Evolutionary conservation across 805 yeast species (phyloP).

Genomic region (Suhomyces sp.): DNA sequence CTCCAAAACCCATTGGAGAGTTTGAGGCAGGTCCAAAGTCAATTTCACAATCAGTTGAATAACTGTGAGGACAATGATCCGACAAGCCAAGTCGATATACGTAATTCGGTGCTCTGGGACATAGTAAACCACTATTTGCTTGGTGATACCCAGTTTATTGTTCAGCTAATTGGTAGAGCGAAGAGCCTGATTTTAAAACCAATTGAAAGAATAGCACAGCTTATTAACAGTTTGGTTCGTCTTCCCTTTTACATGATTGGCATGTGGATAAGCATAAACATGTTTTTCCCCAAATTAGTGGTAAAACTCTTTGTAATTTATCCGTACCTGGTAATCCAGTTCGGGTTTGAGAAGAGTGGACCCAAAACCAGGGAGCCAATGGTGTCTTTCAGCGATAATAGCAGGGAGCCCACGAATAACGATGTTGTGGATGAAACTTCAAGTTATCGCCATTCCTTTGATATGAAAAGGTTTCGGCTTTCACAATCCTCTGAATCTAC

Average conservation of each 20-base stretch:
- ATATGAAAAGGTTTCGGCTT: conserved; percentile 1
- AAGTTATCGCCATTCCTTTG: background rate
- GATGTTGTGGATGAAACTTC: background rate
- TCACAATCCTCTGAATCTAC: background rate
- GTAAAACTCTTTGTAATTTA: conserved; percentile 8
- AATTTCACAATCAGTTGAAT: background rate
- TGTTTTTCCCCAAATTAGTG: conserved; percentile 21
- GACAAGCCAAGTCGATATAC: background rate
- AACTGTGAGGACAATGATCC: background rate
- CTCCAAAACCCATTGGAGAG: background rate
- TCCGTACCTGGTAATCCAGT: background rate
- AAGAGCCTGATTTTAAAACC: background rate
- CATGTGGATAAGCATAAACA: conserved; percentile 11
- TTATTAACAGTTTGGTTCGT: conserved; percentile 8
- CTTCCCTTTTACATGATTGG: conserved; percentile 18
- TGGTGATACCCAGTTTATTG: background rate
- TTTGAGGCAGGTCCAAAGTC: background rate
- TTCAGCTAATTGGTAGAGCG: background rate
- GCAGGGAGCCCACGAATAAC: background rate
- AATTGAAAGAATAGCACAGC: background rate
- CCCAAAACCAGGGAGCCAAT: background rate
- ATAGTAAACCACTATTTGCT: conserved; percentile 9
- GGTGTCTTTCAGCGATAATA: background rate
- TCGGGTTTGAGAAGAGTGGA: background rate
- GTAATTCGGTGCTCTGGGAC: conserved; percentile 16